Evolutionary conservation across 345 rosid genomes (phyloP).

Genomic region (Gossypium sturtianum): DNA sequence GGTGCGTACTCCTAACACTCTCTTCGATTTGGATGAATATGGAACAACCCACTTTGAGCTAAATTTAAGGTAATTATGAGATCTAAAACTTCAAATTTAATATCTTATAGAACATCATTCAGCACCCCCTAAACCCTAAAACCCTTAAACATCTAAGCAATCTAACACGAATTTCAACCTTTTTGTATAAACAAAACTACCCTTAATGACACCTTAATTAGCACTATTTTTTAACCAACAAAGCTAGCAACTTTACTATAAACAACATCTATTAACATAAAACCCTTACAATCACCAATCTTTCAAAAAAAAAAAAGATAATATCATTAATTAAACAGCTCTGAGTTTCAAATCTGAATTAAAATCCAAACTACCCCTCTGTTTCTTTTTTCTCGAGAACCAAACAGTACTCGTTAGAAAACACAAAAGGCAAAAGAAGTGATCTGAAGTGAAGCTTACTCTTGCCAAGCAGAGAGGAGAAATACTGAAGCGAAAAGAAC

Average conservation of each 20-base stretch:
- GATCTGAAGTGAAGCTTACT: constrained; percentile 41
- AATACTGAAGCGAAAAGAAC: constrained; percentile 65
- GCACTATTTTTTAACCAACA: background rate
- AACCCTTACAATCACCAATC: background rate
- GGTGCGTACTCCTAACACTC: too few species aligned
- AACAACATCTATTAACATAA: background rate
- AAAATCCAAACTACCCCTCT: constrained; percentile 11
- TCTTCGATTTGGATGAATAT: too few species aligned
- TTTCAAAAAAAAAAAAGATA: background rate
- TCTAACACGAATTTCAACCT: background rate
- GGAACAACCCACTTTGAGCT: background rate
- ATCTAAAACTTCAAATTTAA: background rate
- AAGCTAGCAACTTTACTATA: background rate
- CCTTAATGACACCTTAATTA: background rate
- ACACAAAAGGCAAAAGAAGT: background rate
- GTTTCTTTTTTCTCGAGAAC: background rate
- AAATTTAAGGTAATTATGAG: background rate
- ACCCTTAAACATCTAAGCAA: background rate
- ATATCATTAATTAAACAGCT: background rate
- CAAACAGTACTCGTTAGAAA: background rate
- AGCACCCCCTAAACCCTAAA: background rate
- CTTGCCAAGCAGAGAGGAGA: constrained; percentile 70
- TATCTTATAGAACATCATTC: background rate
- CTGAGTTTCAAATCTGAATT: background rate
- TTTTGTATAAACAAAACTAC: background rate